A percentile compares a stretch with the other conserved stretches of the same genome.
phyloP scores from a whole-genome alignment of 768 basidiomycete species.

The Mrakia hoshinonis region DNA sequence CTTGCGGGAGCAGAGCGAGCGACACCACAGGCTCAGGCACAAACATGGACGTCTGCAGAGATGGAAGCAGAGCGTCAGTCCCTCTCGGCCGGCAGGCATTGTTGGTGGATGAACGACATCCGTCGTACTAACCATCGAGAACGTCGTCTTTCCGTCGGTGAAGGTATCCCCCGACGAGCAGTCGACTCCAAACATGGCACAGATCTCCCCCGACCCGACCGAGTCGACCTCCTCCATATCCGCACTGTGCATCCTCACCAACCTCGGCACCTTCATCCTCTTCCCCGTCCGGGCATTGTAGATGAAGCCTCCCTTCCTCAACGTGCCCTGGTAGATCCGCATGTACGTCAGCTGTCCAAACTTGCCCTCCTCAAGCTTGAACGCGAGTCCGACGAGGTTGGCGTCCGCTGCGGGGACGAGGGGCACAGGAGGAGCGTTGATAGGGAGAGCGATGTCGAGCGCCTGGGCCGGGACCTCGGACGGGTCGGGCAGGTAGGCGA shows the following conservation, averaged over 20 bases:
- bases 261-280: slow-evolving; percentile 88
- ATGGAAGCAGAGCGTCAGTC: not conserved
- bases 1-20: slow-evolving; percentile 80
- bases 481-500: slow-evolving; percentile 87
- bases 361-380: slow-evolving; percentile 95
- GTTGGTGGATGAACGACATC: too few relatives aligned
- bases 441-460: slow-evolving; percentile 55
- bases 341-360: slow-evolving; percentile 98
- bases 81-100: slow-evolving; percentile 12
- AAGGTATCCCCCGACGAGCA: slow-evolving; percentile 98
- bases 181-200: slow-evolving; percentile 97
- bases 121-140: slow-evolving; percentile 68
- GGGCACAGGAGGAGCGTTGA: slow-evolving; percentile 58
- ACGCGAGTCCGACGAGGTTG: slow-evolving; percentile 84
- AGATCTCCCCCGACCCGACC: slow-evolving; percentile 96
- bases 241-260: slow-evolving; percentile 96
- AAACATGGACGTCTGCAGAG: slow-evolving; percentile 80
- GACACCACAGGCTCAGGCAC: slow-evolving; percentile 99
- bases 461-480: slow-evolving; percentile 69
- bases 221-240: slow-evolving; percentile 99
- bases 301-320: slow-evolving; percentile 76
- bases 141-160: slow-evolving; percentile 79
- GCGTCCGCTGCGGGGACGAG: slow-evolving; percentile 67
- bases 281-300: slow-evolving; percentile 91
- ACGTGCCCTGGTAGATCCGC: slow-evolving; percentile 89